phyloP scores from a whole-genome alignment of 306 rosid species.

The Vigna angularis region DNA sequence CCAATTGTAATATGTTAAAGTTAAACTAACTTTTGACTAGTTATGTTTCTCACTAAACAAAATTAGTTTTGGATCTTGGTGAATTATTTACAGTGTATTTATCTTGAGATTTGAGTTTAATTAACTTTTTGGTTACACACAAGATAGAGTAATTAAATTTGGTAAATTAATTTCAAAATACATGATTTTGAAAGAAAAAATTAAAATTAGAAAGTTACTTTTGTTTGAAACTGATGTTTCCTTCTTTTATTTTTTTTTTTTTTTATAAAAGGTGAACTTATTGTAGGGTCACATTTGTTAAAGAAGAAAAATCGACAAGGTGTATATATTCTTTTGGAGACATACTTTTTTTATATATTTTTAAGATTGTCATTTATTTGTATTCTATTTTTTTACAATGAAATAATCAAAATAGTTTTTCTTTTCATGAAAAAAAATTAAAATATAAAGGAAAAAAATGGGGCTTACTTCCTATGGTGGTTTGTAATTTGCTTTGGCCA shows the following conservation, averaged over 20 bases:
- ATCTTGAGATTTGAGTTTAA: too few relatives aligned
- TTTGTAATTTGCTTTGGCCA: too few relatives aligned
- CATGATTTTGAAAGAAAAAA: background rate
- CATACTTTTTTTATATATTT: background rate
- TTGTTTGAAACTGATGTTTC: background rate
- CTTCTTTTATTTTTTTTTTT: background rate
- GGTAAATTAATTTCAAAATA: background rate
- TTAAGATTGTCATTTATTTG: background rate
- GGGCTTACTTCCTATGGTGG: too few relatives aligned
- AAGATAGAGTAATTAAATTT: too few relatives aligned
- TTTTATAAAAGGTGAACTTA: background rate
- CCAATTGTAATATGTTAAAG: too few relatives aligned
- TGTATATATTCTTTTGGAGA: background rate
- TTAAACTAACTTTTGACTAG: too few relatives aligned
- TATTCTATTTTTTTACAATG: background rate
- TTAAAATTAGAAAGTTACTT: background rate
- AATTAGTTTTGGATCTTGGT: background rate
- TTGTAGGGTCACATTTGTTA: background rate
- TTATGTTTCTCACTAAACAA: too few relatives aligned
- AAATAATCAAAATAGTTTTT: background rate
- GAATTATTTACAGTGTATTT: too few relatives aligned
- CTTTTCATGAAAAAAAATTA: background rate
- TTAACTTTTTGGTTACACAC: too few relatives aligned
- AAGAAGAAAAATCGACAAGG: background rate
- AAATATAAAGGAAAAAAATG: too few relatives aligned